Base-by-base conservation (phyloP, 441 rosid genomes). In the Erodium moschatum region DNA sequence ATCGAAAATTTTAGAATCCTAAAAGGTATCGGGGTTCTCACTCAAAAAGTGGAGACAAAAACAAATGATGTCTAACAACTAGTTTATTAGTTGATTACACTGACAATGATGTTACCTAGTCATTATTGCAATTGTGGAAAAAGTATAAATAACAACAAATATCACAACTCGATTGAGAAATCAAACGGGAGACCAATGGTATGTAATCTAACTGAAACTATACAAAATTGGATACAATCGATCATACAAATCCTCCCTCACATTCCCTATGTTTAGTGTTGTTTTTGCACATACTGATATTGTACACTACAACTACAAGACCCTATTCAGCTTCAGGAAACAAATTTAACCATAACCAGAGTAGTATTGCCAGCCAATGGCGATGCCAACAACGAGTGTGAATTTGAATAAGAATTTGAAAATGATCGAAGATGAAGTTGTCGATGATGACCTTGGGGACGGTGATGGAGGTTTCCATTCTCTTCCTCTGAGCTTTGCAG, bases 321-420 rank as follows among this genome's bases (percentile, higher is more conserved):
- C 38, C 48, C 67, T 54, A 54, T 54, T 54, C 10, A 5, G 9
- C 38, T 33, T 33, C 38, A 46, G 15, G 60, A 44, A 44, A 44
- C 12, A 44, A 44, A 10, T 13, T 72, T 24, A 24, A 24, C 29
- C 29, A 24, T 75, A 79, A n/a, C 69, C 68, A 64, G 44, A 78
- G 76, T 75, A 85, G 73, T 82, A 83, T 73, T 86, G 92, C 96
- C 91, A 94, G 33, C 78, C 81, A 18, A 87, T 74, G 7, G 94
- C 96, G 64, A 85, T 70, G 50, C 77, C 84, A 60, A 85, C 96
- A 24, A 87, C 90, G 48, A 91, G 69, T 46, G 85, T 29, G 67
- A 94, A 75, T 76, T 84, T 91, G 10, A 88, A 52, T 66, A 85
- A 13, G 29, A 88, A 78, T 72, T 84, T 94, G 15, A 71, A 78